Evolutionary conservation across 495 filamentous ascomycete species (phyloP).

Genomic region (Neurospora sp.): DNA sequence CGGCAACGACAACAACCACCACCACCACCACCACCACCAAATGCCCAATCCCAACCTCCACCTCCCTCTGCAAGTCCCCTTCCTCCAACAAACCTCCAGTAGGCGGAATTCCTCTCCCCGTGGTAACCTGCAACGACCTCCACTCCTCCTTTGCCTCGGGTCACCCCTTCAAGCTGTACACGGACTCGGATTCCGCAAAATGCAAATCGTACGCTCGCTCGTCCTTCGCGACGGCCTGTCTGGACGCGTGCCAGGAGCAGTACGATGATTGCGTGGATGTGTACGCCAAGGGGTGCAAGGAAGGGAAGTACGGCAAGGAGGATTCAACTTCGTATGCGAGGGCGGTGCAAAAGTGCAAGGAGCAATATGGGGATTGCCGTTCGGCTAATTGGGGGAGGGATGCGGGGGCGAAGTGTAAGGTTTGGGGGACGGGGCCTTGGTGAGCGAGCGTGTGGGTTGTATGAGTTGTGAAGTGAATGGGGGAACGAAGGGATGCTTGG

Average conservation of each 20-base stretch:
- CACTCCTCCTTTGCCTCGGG: not conserved
- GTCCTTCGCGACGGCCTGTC: conserved; percentile 24
- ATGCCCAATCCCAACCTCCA: conserved; percentile 31
- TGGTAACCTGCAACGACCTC: conserved; percentile 42
- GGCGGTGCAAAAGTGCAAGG: conserved; percentile 9
- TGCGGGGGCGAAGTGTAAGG: conserved; percentile 14
- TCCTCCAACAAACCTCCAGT: conserved; percentile 22
- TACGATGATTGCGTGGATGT: conserved; percentile 32
- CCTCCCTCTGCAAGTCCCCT: conserved; percentile 29
- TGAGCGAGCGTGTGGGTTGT: not conserved
- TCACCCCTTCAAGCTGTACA: conserved; percentile 40
- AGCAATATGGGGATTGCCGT: conserved; percentile 1
- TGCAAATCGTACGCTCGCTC: conserved; percentile 29
- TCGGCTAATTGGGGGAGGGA: conserved; percentile 4
- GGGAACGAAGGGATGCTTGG: not conserved
- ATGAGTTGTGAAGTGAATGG: not conserved
- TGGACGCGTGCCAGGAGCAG: conserved; percentile 40
- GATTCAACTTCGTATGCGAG: not conserved
- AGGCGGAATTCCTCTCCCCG: conserved; percentile 35
- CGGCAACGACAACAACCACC: conserved; percentile 4
- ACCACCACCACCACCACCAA: conserved; percentile 12
- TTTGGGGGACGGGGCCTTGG: conserved; percentile 5
- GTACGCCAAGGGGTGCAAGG: conserved; percentile 35
- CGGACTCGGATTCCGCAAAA: conserved; percentile 17
- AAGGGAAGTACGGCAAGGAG: conserved; percentile 22